phyloP scores from a whole-genome alignment of 805 yeast species.

The Metschnikowia shivogae region DNA sequence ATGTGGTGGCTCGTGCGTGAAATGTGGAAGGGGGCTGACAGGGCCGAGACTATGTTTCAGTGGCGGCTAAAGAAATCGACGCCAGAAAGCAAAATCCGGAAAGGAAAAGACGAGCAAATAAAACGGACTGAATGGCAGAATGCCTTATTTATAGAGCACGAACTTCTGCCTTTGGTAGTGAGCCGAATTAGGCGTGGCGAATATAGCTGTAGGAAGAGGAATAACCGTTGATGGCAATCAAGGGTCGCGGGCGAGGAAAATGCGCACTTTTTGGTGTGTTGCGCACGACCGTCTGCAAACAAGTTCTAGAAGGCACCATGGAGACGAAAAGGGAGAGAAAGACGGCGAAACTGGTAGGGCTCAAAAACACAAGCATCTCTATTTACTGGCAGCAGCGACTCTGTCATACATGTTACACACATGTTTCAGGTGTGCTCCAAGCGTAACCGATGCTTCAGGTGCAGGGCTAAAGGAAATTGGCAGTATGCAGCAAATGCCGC shows the following conservation, averaged over 20 bases:
- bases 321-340: not conserved
- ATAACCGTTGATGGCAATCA: conserved; percentile 11
- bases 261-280: conserved; percentile 2
- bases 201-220: not conserved
- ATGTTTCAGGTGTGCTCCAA: too few relatives aligned
- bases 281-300: conserved; percentile 3
- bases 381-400: too few relatives aligned
- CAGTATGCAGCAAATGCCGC: not conserved
- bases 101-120: not conserved
- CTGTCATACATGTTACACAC: too few relatives aligned
- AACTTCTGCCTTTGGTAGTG: not conserved
- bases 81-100: conserved; percentile 1
- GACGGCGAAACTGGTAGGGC: too few relatives aligned
- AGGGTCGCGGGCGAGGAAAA: conserved; percentile 4
- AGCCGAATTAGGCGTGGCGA: conserved; percentile 2
- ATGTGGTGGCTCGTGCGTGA: too few relatives aligned
- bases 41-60: not conserved
- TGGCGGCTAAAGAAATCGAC: not conserved
- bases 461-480: conserved; percentile 1
- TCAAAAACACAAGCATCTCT: too few relatives aligned
- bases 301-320: conserved; percentile 1
- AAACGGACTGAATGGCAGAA: not conserved
- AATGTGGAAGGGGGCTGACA: not conserved
- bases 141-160: not conserved
- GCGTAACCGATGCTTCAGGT: not conserved